Percentiles rank a stretch among this genome's conserved stretches.
Conservation (phyloP, 805 yeast genomes). For the Metschnikowia santaceciliae region DNA sequence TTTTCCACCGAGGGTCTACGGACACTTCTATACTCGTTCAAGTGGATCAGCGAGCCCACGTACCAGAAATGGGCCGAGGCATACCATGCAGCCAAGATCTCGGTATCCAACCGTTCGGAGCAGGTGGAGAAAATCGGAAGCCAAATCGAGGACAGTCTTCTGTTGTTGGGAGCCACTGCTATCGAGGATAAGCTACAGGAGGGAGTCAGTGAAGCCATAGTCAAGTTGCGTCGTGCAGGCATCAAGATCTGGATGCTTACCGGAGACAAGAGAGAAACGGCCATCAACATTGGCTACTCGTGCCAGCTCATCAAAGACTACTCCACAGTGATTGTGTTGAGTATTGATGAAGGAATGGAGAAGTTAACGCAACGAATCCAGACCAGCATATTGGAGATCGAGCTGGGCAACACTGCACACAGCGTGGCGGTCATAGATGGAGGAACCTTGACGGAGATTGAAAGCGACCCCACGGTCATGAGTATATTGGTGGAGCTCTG, state of each 20-base stretch:
- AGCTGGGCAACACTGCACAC: conserved; percentile 78
- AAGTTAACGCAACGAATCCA: conserved; percentile 64
- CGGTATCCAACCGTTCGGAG: conserved; percentile 61
- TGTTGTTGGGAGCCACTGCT: conserved; percentile 87
- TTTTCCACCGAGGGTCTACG: conserved; percentile 94
- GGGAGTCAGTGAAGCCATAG: conserved; percentile 96
- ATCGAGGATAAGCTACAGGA: conserved; percentile 94
- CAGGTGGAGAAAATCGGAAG: conserved; percentile 72
- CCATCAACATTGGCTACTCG: conserved; percentile 93
- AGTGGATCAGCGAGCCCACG: conserved; percentile 57
- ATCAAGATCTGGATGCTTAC: conserved; percentile 97
- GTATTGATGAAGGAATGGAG: conserved; percentile 44
- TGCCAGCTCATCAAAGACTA: conserved; percentile 91
- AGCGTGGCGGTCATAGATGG: conserved; percentile 95
- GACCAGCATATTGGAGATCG: conserved; percentile 70
- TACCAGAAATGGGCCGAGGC: conserved; percentile 64
- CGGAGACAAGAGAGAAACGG: conserved; percentile 97
- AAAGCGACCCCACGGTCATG: conserved; percentile 66
- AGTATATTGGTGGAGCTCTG: conserved; percentile 81
- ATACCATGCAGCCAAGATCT: conserved; percentile 73
- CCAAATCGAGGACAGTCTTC: conserved; percentile 62
- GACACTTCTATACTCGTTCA: conserved; percentile 79
- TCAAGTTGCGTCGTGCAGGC: conserved; percentile 86
- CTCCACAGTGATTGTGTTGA: conserved; percentile 78
- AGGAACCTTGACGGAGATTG: conserved; percentile 70